Evolutionary conservation across 2,329 filamentous ascomycete genomes (phyloP), one percentile per base, ranked within the genome.

Genomic region (Beauveria sp.): DNA sequence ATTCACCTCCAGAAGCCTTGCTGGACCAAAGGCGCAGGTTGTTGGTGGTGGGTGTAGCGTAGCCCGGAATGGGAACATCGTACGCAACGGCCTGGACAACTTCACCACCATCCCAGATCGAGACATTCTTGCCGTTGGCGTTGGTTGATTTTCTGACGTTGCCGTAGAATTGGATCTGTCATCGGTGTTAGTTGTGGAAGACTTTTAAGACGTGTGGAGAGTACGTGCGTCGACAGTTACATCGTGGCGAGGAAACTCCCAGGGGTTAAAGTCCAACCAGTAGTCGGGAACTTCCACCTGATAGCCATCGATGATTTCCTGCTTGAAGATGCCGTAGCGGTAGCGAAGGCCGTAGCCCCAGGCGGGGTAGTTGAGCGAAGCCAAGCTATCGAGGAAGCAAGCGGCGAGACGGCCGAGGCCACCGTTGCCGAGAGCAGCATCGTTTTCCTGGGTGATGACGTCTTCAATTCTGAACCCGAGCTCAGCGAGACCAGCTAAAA

Each of bases 241-340:
- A 72, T 99, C 95, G 74, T 97, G 91, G 67, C 95, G 85, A 47
- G 93, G 92, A 70, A 98, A 99, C 73, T 99, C 95, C 95, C 95
- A 99, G 0, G 95, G 95, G 76, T 99, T 99, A 77, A 98, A 97
- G 73, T 98, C 95, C 59, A 99, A 85, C 95, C 95, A 99, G 78
- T 99, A 98, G 74, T 99, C 95, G 22, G 95, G 95, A 63, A 98
- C 90, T 72, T 99, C 95, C 66, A 99, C 92, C 76, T 99, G 95
- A 74, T 97, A 99, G 62, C 95, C 95, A 70, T 98, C 90, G 63
- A 97, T 87, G 69, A 99, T 98, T 79, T 98, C 95, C 79, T 99
- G 95, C 80, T 98, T 98, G 86, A 99, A 99, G 74, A 99, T 99
- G 72, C 90, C 90, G 73, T 98, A 98, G 74, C 92, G 84, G 79